Conservation (phyloP, 805 yeast genomes). For the Metschnikowia anglica region DNA sequence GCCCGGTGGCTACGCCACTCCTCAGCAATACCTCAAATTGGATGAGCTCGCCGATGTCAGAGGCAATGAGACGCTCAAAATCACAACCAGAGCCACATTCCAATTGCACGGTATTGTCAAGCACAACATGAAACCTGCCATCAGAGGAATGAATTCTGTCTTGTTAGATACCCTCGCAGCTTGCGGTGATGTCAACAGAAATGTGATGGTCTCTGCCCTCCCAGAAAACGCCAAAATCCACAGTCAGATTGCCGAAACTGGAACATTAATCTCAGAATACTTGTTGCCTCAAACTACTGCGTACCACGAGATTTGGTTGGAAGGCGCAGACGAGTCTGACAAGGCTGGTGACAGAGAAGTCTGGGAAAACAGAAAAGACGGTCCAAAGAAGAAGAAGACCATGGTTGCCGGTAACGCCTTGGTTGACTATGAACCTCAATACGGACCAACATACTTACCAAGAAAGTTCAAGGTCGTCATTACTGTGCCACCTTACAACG, state of each 20-base stretch:
- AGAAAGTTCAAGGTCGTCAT: constrained; percentile 94
- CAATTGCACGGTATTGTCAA: constrained; percentile 94
- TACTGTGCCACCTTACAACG: constrained; percentile 94
- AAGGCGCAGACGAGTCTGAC: constrained; percentile 77
- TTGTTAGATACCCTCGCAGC: constrained; percentile 95
- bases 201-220: constrained; percentile 88
- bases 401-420: constrained; percentile 84
- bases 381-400: constrained; percentile 78
- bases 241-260: constrained; percentile 63
- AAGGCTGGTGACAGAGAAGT: constrained; percentile 60
- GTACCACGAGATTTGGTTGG: constrained; percentile 95
- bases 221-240: constrained; percentile 85
- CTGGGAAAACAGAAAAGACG: constrained; percentile 66
- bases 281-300: constrained; percentile 91
- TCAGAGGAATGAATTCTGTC: constrained; percentile 88
- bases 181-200: constrained; percentile 97
- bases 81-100: constrained; percentile 96
- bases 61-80: constrained; percentile 91
- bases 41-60: constrained; percentile 77
- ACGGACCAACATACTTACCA: constrained; percentile 85
- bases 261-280: constrained; percentile 70
- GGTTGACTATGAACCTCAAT: constrained; percentile 81
- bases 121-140: constrained; percentile 83
- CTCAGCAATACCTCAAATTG: constrained; percentile 83
- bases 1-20: constrained; percentile 89